Percentiles rank a stretch among this genome's conserved stretches.
Conservation (phyloP, 2,329 filamentous ascomycete species). For the Talaromyces sp. region DNA sequence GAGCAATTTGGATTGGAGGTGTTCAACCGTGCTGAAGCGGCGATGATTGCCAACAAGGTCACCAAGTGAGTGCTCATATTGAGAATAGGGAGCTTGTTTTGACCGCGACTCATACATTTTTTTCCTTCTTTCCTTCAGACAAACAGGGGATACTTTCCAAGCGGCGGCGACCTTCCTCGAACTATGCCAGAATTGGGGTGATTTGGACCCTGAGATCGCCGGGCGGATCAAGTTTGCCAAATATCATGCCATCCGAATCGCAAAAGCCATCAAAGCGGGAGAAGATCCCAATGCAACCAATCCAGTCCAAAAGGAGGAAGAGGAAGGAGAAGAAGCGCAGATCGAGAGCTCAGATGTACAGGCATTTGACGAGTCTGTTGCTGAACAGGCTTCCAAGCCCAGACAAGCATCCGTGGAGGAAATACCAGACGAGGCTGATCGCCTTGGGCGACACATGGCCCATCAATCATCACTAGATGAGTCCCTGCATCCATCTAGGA, state of each 20-base stretch:
- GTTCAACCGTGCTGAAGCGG: conserved; percentile 79
- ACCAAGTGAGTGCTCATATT: conserved; percentile 61
- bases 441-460: conserved; percentile 48
- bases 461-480: conserved; percentile 53
- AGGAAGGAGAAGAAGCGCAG: conserved; percentile 49
- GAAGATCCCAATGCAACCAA: conserved; percentile 92
- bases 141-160: conserved; percentile 92
- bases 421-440: conserved; percentile 59
- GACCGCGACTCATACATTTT: too few relatives aligned
- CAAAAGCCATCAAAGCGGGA: conserved; percentile 86
- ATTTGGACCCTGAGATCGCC: conserved; percentile 71
- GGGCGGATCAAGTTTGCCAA: conserved; percentile 96
- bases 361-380: conserved; percentile 49
- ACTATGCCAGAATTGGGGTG: conserved; percentile 80
- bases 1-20: conserved; percentile 92
- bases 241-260: conserved; percentile 89
- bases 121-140: conserved; percentile 52
- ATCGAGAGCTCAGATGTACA: conserved; percentile 66
- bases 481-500: conserved; percentile 54
- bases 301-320: conserved; percentile 64
- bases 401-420: conserved; percentile 62
- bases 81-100: conserved; percentile 1
- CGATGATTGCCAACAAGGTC: conserved; percentile 79
- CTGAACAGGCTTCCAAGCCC: conserved; percentile 49
- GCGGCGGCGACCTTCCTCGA: conserved; percentile 93